These are phyloP conservation scores for Oryza meridionalis DNA, from an alignment of 176 grass and related monocot species.

Conservation along the genomic window DNA sequence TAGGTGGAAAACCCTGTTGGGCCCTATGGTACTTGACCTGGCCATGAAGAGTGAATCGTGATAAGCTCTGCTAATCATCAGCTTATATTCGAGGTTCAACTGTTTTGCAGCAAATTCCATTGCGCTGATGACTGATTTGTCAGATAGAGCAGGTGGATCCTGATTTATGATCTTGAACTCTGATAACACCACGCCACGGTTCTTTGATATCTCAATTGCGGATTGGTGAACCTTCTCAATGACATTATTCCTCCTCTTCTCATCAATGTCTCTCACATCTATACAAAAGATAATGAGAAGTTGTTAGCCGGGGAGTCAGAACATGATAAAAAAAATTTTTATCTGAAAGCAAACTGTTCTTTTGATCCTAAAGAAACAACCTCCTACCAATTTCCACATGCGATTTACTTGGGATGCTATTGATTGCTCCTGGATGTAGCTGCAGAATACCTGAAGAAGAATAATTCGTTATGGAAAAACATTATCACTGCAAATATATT, in stretches of 20 bases:
- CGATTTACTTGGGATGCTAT: constrained; percentile 98
- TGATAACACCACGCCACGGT: constrained; percentile 64
- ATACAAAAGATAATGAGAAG: constrained; percentile 31
- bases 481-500: neutral
- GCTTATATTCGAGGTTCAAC: constrained; percentile 65
- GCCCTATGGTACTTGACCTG: constrained; percentile 48
- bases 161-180: constrained; percentile 92
- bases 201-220: constrained; percentile 68
- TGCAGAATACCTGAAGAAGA: constrained; percentile 78
- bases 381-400: constrained; percentile 91
- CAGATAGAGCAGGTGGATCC: constrained; percentile 82
- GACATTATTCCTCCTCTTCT: constrained; percentile 81
- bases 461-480: constrained; percentile 39
- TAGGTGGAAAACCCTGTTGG: neutral
- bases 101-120: constrained; percentile 71
- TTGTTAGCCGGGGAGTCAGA: neutral
- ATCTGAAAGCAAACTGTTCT: neutral
- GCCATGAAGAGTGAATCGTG: constrained; percentile 99
- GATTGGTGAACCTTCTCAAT: constrained; percentile 73
- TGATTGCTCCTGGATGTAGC: constrained; percentile 95
- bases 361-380: constrained; percentile 21
- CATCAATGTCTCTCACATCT: constrained; percentile 88
- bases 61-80: constrained; percentile 98
- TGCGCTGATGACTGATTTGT: constrained; percentile 68
- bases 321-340: neutral